Conservation (phyloP, 2,329 filamentous ascomycete genomes). For the Hymenoscyphus fraxineus region DNA sequence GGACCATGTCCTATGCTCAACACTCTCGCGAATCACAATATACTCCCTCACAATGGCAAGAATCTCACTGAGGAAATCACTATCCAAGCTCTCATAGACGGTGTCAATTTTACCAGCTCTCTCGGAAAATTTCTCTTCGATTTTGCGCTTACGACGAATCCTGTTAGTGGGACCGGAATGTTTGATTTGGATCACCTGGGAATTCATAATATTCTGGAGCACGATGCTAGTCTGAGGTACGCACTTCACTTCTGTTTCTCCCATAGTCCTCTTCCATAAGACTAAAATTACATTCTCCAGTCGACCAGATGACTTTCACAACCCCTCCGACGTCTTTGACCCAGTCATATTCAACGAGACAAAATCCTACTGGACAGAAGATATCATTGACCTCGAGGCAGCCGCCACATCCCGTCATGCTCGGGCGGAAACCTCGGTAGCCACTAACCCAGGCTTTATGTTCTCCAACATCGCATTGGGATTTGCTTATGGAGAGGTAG, state of each 20-base stretch:
- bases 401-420: conserved; percentile 4
- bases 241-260: not conserved
- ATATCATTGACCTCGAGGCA: conserved; percentile 3
- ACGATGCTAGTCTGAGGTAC: conserved; percentile 14
- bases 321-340: conserved; percentile 3
- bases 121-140: conserved; percentile 6
- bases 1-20: conserved; percentile 16
- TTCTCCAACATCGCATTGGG: not conserved
- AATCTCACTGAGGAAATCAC: conserved; percentile 8
- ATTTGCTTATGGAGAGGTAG: not conserved
- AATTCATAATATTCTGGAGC: conserved; percentile 9
- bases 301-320: conserved; percentile 10
- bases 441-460: conserved; percentile 2
- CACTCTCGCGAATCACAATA: conserved; percentile 13
- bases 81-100: conserved; percentile 1
- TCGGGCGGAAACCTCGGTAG: conserved; percentile 2
- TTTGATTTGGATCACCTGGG: conserved; percentile 10
- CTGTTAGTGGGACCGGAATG: not conserved
- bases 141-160: conserved; percentile 5
- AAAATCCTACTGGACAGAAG: conserved; percentile 11
- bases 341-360: conserved; percentile 8
- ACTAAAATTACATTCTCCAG: not conserved
- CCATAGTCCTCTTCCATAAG: not conserved
- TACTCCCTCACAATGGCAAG: conserved; percentile 11
- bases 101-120: conserved; percentile 1